Evolutionary conservation across 768 basidiomycete species (phyloP).

Genomic region (Agrocybe praecox): DNA sequence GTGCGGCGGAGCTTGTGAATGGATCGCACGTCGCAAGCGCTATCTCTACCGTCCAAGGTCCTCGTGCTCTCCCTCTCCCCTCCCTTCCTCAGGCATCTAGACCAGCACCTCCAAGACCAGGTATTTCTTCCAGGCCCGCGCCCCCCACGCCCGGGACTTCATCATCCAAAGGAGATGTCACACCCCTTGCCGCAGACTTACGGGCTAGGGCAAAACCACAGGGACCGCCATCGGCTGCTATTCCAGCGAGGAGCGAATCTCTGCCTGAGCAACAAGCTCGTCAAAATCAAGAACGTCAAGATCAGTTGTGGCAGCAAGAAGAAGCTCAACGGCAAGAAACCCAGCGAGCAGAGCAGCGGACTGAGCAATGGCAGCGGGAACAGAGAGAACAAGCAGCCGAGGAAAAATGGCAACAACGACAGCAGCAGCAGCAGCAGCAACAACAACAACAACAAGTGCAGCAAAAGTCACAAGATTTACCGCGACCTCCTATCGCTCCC

Average conservation of each 20-base stretch:
- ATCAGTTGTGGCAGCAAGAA: conserved; percentile 29
- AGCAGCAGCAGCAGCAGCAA: conserved; percentile 26
- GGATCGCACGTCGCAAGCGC: conserved; percentile 45
- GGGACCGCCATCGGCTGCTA: conserved; percentile 41
- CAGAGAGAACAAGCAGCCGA: conserved; percentile 27
- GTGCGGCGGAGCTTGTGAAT: conserved; percentile 66
- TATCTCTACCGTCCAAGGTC: conserved; percentile 32
- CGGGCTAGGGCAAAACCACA: conserved; percentile 64
- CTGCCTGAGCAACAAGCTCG: conserved; percentile 26
- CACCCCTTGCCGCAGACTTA: conserved; percentile 67
- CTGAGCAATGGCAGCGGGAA: conserved; percentile 38
- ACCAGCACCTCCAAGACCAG: conserved; percentile 29
- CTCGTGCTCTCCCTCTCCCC: conserved; percentile 29
- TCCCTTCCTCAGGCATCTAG: conserved; percentile 30
- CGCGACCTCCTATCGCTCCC: conserved; percentile 41
- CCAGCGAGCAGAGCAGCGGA: conserved; percentile 31
- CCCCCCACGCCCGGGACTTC: conserved; percentile 66
- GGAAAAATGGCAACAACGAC: conserved; percentile 18
- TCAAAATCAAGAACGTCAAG: conserved; percentile 30
- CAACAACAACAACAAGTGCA: conserved; percentile 30
- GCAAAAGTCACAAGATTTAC: conserved; percentile 24
- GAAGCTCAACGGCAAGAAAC: conserved; percentile 30
- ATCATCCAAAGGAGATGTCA: conserved; percentile 46
- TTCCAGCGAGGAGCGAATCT: conserved; percentile 55
- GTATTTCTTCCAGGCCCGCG: conserved; percentile 58